These are phyloP conservation scores for Exophiala sideris DNA, from an alignment of 2,329 filamentous ascomycete species.

Conservation along the genomic window DNA sequence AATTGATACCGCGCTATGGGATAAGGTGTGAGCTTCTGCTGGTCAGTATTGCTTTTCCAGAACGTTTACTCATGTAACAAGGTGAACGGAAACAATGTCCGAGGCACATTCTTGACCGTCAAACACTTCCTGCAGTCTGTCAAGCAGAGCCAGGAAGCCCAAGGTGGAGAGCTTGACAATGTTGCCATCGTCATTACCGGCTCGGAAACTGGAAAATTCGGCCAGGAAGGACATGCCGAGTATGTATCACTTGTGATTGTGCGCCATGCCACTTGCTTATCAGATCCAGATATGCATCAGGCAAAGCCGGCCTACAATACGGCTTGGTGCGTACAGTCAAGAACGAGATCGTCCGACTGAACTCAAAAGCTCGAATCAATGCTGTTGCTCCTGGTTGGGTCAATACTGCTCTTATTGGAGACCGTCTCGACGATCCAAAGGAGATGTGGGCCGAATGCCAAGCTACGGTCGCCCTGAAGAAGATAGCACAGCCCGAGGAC, in stretches of 20 bases:
- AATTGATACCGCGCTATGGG: slow-evolving; percentile 50
- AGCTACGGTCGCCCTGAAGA: slow-evolving; percentile 48
- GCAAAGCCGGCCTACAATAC: slow-evolving; percentile 53
- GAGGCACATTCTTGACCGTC: slow-evolving; percentile 54
- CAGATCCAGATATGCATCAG: slow-evolving; percentile 41
- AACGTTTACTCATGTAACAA: slow-evolving; percentile 34
- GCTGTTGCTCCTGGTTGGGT: slow-evolving; percentile 51
- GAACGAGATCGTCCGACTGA: slow-evolving; percentile 54
- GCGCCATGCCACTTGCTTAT: background rate
- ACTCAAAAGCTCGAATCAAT: slow-evolving; percentile 51
- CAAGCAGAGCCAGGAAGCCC: slow-evolving; percentile 37
- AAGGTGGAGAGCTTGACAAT: slow-evolving; percentile 44
- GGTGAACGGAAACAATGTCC: slow-evolving; percentile 48
- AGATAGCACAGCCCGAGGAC: slow-evolving; percentile 49
- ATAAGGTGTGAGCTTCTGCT: slow-evolving; percentile 36
- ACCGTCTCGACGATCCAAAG: slow-evolving; percentile 47
- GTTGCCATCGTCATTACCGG: slow-evolving; percentile 54
- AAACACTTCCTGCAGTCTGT: slow-evolving; percentile 53
- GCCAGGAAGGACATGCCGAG: slow-evolving; percentile 50
- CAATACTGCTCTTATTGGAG: slow-evolving; percentile 47
- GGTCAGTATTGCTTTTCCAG: background rate
- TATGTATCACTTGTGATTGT: background rate
- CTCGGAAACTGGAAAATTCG: slow-evolving; percentile 51
- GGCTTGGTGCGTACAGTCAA: slow-evolving; percentile 52
- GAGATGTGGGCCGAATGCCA: slow-evolving; percentile 52